phyloP scores from a whole-genome alignment of 2,329 filamentous ascomycete species.

The Fusarium citri region DNA sequence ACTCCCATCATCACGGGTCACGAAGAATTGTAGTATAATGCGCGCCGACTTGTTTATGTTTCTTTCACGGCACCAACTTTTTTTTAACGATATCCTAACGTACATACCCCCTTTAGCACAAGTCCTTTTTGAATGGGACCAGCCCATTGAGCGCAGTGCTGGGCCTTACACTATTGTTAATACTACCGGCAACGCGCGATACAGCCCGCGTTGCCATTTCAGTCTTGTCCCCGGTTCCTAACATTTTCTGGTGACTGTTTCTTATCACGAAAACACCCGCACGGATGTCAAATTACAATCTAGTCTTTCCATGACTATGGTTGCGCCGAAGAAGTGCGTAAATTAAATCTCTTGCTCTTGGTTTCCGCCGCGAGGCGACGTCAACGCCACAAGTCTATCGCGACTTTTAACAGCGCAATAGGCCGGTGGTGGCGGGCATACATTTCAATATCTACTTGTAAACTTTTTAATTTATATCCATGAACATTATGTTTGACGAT shows the following conservation, averaged over 20 bases:
- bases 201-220: constrained; percentile 33
- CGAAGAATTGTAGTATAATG: constrained; percentile 52
- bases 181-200: constrained; percentile 38
- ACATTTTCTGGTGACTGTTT: constrained; percentile 5
- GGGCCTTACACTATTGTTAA: constrained; percentile 45
- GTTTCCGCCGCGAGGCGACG: constrained; percentile 45
- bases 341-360: constrained; percentile 62
- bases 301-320: constrained; percentile 83
- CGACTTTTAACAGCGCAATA: constrained; percentile 16
- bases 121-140: constrained; percentile 24
- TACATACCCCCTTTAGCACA: constrained; percentile 41
- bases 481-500: constrained; percentile 11
- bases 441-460: constrained; percentile 27
- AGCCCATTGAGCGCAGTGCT: constrained; percentile 22
- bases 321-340: constrained; percentile 99
- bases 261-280: constrained; percentile 62
- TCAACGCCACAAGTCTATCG: constrained; percentile 41
- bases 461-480: constrained; percentile 12
- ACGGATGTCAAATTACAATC: constrained; percentile 99
- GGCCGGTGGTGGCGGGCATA: constrained; percentile 48
- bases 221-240: constrained; percentile 21
- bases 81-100: constrained; percentile 49
- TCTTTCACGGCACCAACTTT: constrained; percentile 31
- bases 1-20: constrained; percentile 46
- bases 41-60: constrained; percentile 31